Conservation (phyloP, 2,329 filamentous ascomycete species). For the Hymenoscyphus occultus region DNA sequence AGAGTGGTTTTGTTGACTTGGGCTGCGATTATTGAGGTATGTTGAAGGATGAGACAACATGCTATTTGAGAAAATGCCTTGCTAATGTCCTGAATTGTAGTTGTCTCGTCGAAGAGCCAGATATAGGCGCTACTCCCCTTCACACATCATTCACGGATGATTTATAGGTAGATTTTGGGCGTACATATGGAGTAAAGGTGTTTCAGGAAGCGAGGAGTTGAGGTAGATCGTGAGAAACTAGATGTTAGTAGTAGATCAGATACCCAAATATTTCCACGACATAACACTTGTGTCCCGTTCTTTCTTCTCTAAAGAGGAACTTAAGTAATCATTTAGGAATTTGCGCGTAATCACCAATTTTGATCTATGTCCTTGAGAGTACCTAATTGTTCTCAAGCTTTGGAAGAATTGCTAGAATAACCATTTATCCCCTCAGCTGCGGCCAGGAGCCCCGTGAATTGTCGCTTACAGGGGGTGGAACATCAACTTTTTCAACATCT, state of each 20-base stretch:
- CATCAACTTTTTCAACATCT: too few relatives aligned
- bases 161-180: not conserved
- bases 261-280: not conserved
- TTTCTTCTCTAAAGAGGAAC: not conserved
- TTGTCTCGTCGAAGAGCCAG: slow-evolving; percentile 26
- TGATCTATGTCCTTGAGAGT: too few relatives aligned
- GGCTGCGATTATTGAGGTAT: slow-evolving; percentile 27
- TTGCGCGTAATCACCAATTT: too few relatives aligned
- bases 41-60: slow-evolving; percentile 4
- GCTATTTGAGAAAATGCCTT: not conserved
- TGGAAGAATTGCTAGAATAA: too few relatives aligned
- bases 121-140: slow-evolving; percentile 25
- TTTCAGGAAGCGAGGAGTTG: not conserved
- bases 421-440: too few relatives aligned
- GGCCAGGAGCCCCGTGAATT: too few relatives aligned
- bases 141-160: slow-evolving; percentile 21
- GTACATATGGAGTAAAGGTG: not conserved
- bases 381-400: too few relatives aligned
- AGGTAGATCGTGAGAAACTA: not conserved
- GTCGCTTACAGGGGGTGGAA: too few relatives aligned
- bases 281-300: not conserved
- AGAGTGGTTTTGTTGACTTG: slow-evolving; percentile 27
- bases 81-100: slow-evolving; percentile 13
- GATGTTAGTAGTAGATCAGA: not conserved
- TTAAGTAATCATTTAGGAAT: too few relatives aligned